phyloP scores from a whole-genome alignment of 805 yeast genomes.

The Wickerhamomyces bisporus region DNA sequence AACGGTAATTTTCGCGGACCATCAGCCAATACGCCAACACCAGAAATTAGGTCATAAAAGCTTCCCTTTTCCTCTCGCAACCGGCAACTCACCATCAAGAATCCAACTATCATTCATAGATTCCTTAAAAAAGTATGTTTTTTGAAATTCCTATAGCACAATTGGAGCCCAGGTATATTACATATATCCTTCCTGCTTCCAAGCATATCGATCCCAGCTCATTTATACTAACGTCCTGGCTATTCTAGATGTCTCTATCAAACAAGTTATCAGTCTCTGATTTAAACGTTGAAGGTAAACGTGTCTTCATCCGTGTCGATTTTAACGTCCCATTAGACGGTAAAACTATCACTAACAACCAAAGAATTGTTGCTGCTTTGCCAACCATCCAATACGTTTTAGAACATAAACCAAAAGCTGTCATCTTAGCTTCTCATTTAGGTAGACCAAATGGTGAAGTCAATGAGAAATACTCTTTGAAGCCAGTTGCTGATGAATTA shows the following conservation, averaged over 20 bases:
- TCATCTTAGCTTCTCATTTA: conserved; percentile 92
- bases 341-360: conserved; percentile 95
- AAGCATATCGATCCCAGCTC: too few relatives aligned
- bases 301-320: conserved; percentile 98
- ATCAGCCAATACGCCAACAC: too few relatives aligned
- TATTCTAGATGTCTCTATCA: conserved; percentile 97
- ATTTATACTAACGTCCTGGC: too few relatives aligned
- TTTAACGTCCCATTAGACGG: conserved; percentile 96
- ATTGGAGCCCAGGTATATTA: too few relatives aligned
- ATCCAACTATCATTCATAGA: neutral
- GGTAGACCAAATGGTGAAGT: conserved; percentile 99
- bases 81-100: neutral
- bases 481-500: conserved; percentile 91
- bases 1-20: too few relatives aligned
- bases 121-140: neutral
- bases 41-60: too few relatives aligned
- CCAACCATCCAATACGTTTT: conserved; percentile 96
- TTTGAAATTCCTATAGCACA: too few relatives aligned
- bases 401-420: conserved; percentile 86
- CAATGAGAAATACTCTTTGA: conserved; percentile 79
- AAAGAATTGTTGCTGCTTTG: conserved; percentile 98
- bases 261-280: conserved; percentile 92
- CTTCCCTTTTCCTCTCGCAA: neutral
- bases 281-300: conserved; percentile 78
- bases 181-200: too few relatives aligned